These are phyloP conservation scores for Elsinoe perseae DNA, from an alignment of 2,329 filamentous ascomycete genomes.

Conservation along the genomic window DNA sequence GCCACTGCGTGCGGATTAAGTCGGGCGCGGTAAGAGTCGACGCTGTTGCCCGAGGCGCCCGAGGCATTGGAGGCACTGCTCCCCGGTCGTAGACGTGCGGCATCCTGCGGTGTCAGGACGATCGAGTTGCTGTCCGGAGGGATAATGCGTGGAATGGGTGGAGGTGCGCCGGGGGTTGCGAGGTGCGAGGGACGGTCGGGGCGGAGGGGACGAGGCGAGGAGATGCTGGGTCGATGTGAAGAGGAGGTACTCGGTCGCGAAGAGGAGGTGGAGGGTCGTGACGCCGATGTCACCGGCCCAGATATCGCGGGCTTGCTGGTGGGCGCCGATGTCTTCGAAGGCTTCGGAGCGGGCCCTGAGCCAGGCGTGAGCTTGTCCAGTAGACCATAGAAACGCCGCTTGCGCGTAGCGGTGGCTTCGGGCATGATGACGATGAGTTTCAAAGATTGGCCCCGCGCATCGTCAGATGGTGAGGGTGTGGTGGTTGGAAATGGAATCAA, in stretches of 20 bases:
- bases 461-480: background rate
- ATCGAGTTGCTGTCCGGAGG: background rate
- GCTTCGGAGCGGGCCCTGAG: slow-evolving; percentile 33
- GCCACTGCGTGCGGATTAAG: background rate
- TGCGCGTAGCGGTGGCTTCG: slow-evolving; percentile 63
- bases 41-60: background rate
- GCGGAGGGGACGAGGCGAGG: slow-evolving; percentile 17
- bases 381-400: slow-evolving; percentile 72
- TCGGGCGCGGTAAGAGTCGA: slow-evolving; percentile 1
- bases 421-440: slow-evolving; percentile 24
- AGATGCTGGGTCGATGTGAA: slow-evolving; percentile 20
- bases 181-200: background rate
- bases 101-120: background rate
- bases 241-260: slow-evolving; percentile 26
- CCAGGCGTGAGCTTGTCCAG: slow-evolving; percentile 50
- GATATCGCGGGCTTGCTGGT: slow-evolving; percentile 31
- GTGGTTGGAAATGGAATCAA: slow-evolving; percentile 4
- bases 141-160: background rate
- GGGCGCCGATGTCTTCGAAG: slow-evolving; percentile 31
- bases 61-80: background rate
- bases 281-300: slow-evolving; percentile 21
- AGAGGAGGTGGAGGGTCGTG: slow-evolving; percentile 28
- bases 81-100: background rate
- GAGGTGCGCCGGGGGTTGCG: background rate
- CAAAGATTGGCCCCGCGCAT: background rate